phyloP scores from a whole-genome alignment of 257 asterid species.

The Scutellaria baicalensis region DNA sequence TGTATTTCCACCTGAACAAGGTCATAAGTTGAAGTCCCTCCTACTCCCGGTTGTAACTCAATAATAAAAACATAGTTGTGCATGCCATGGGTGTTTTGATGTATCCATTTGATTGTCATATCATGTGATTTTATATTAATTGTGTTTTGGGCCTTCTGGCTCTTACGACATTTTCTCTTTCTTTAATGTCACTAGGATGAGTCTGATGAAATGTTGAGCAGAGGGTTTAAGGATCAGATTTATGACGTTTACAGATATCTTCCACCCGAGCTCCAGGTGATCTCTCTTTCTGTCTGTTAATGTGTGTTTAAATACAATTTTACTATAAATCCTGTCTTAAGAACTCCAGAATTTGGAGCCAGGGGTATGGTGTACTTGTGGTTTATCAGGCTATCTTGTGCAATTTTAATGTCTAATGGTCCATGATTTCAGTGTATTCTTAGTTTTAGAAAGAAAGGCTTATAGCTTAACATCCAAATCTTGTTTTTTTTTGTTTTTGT shows the following conservation, averaged over 20 bases:
- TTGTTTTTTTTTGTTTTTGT: no score
- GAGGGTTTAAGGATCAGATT: slow-evolving; percentile 97
- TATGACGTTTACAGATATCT: slow-evolving; percentile 97
- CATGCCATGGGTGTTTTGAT: no score
- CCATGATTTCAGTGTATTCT: no score
- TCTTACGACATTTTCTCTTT: background rate
- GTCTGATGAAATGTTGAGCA: slow-evolving; percentile 98
- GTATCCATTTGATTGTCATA: background rate
- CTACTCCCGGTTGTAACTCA: no score
- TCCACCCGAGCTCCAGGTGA: slow-evolving; percentile 98
- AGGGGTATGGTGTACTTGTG: background rate
- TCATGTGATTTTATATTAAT: background rate
- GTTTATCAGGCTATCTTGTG: background rate
- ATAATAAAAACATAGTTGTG: no score
- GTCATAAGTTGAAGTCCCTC: no score
- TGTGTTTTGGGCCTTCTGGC: background rate
- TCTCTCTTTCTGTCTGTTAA: background rate
- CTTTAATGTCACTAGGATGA: slow-evolving; percentile 54
- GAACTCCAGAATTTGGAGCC: background rate
- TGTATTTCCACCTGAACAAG: no score
- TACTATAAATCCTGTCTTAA: background rate
- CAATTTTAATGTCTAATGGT: background rate
- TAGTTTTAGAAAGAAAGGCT: no score
- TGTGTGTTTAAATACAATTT: background rate
- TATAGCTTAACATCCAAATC: no score